These are phyloP conservation scores for Nothopassalora personata DNA, from an alignment of 2,329 filamentous ascomycete genomes.

Conservation along the genomic window DNA sequence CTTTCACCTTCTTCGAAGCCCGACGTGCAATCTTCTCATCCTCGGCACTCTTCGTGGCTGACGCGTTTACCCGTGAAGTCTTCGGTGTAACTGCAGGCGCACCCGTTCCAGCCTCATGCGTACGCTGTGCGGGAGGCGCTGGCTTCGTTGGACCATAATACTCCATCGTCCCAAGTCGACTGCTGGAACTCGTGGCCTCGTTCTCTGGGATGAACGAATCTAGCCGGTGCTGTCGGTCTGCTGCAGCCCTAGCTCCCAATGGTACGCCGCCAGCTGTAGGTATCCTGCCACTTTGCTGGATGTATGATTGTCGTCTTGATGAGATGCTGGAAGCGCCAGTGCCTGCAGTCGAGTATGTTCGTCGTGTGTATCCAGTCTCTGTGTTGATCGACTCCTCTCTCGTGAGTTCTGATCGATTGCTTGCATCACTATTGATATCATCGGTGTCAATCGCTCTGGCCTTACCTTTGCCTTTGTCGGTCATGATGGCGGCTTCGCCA, in stretches of 20 bases:
- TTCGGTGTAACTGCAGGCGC: neutral
- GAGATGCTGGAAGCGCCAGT: conserved; percentile 4
- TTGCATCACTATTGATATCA: conserved; percentile 1
- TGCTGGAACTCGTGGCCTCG: conserved; percentile 1
- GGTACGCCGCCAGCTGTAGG: conserved; percentile 5
- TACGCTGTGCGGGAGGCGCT: neutral
- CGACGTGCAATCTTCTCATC: neutral
- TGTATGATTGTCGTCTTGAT: conserved; percentile 1
- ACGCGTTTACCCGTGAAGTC: neutral
- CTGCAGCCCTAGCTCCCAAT: conserved; percentile 1
- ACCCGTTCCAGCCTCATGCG: neutral
- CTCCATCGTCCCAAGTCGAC: neutral
- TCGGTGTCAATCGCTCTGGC: conserved; percentile 3
- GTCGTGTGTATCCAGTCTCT: neutral
- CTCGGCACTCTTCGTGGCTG: neutral
- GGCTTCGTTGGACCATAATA: neutral
- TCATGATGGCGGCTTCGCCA: neutral
- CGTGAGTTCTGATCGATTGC: conserved; percentile 3
- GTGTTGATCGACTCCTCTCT: conserved; percentile 4
- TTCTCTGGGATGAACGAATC: neutral
- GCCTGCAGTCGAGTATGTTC: conserved; percentile 4
- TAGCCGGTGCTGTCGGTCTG: conserved; percentile 1
- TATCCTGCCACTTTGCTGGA: neutral
- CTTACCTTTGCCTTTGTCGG: conserved; percentile 8
- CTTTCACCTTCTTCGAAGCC: neutral